A percentile compares a stretch with the other conserved stretches of the same genome.
These are phyloP conservation scores for Penicillium sp. DNA, from an alignment of 2,329 filamentous ascomycete genomes.

Conservation along the genomic window DNA sequence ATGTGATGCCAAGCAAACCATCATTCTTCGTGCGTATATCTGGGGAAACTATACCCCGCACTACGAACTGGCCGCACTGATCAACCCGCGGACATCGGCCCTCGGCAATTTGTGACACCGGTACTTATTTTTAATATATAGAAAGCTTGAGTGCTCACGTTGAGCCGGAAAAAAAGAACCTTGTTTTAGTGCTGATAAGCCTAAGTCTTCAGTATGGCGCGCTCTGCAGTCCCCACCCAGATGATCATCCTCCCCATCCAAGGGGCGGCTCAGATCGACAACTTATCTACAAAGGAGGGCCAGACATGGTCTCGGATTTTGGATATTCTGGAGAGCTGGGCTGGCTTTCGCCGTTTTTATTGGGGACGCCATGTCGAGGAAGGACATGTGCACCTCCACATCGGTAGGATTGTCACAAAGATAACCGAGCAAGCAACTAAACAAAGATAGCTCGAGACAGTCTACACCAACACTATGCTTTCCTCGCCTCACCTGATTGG, in stretches of 20 bases:
- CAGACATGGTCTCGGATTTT: slow-evolving; percentile 23
- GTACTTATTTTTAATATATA: not conserved
- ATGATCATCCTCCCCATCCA: slow-evolving; percentile 43
- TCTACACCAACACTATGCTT: slow-evolving; percentile 23
- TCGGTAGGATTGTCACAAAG: slow-evolving; percentile 19
- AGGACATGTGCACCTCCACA: slow-evolving; percentile 31
- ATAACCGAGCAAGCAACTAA: slow-evolving; percentile 5
- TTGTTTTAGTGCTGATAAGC: slow-evolving; percentile 1
- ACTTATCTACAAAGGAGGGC: slow-evolving; percentile 52
- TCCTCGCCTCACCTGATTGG: slow-evolving; percentile 25
- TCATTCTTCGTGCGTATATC: not conserved
- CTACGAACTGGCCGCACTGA: not conserved
- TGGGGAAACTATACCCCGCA: slow-evolving; percentile 15
- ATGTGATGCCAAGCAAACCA: not conserved
- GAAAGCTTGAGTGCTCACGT: not conserved
- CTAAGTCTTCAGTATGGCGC: slow-evolving; percentile 7
- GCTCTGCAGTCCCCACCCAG: slow-evolving; percentile 21
- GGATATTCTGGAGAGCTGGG: slow-evolving; percentile 16
- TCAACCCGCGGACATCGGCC: slow-evolving; percentile 13
- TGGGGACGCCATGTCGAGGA: slow-evolving; percentile 33
- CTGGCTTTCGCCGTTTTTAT: slow-evolving; percentile 28
- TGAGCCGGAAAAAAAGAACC: not conserved
- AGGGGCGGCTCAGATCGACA: slow-evolving; percentile 48
- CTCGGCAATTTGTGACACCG: slow-evolving; percentile 5
- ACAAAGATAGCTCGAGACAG: slow-evolving; percentile 15